Evolutionary conservation across 345 rosid genomes (phyloP).

Genomic region (Bruguiera parviflora): DNA sequence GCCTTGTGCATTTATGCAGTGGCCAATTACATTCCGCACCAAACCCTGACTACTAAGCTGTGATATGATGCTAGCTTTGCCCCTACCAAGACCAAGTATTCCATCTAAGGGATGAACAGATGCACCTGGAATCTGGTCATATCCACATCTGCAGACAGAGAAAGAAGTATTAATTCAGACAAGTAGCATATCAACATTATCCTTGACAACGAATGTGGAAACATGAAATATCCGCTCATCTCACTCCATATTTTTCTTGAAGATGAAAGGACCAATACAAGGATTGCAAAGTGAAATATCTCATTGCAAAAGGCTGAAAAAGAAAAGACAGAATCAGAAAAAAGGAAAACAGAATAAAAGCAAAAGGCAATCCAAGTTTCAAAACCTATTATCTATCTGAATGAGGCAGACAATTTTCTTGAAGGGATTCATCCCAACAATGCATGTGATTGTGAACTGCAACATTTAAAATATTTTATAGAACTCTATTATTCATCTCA

Average conservation of each 20-base stretch:
- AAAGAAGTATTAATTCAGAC: not conserved
- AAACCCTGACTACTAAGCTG: slow-evolving; percentile 72
- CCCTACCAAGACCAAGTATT: slow-evolving; percentile 92
- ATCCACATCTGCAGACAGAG: slow-evolving; percentile 65
- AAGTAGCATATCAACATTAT: not conserved
- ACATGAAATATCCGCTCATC: slow-evolving; percentile 7
- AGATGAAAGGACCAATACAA: not conserved
- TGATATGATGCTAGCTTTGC: slow-evolving; percentile 67
- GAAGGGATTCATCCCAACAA: no score
- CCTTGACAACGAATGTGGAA: not conserved
- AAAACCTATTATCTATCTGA: not conserved
- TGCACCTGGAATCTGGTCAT: slow-evolving; percentile 66
- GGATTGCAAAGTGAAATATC: not conserved
- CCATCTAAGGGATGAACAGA: slow-evolving; percentile 85
- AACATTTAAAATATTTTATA: not conserved
- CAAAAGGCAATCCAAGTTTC: not conserved
- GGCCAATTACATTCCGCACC: slow-evolving; percentile 71
- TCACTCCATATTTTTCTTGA: not conserved
- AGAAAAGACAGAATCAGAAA: not conserved
- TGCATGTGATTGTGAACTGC: not conserved
- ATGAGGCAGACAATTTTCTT: no score
- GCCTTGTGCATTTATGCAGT: slow-evolving; percentile 74
- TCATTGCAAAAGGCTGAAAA: no score
- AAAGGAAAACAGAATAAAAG: not conserved
- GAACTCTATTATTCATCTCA: not conserved